Base-by-base conservation (phyloP, 2,329 filamentous ascomycete genomes). In the Arthrobotrys entomopaga region DNA sequence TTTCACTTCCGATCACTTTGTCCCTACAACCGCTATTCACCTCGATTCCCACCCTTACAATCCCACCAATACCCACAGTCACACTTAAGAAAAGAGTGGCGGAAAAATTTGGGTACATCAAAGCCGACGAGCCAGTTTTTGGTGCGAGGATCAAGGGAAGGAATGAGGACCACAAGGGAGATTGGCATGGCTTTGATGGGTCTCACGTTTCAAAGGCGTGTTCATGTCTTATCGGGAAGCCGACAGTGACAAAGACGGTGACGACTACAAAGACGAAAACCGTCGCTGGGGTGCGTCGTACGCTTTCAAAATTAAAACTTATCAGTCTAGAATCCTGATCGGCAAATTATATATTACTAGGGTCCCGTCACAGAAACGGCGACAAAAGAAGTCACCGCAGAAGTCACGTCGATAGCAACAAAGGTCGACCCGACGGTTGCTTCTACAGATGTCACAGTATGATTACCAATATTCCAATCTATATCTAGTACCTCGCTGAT, bases 131-230 rank as follows among this genome's bases (percentile, higher is more conserved):
- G 15, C 56, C 56, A 10, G 40, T 4, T 3, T 10, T 48, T 19
- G 40, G 56, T 29, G 56, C 56, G 2, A 59, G 20, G 13, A 59
- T 59, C 19, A 59, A 16, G n/a, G 29, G n/a, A 24, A 59, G 56
- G 22, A 59, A 26, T n/a, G 40, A 59, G 2, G 29, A 59, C 3
- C 34, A 58, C 5, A 22, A 40, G n/a, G 24, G 42, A 20, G 38
- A 59, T 19, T 59, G 56, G 56, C 56, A 48, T 26, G 56, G 56
- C 4, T 59, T 48, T 59, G 56, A 59, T n/a, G 56, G 56, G 22
- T 59, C 56, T 3, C 42, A 59, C 22, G 56, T 59, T 26, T 59
- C 56, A 20, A 48, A 48, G 42, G 56, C 56, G 24, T 59, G 56
- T 22, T 59, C 56, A 6, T 58, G 54, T 46, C 19, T 59, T 48